Percentiles rank a stretch among this genome's conserved stretches.
These are phyloP conservation scores for Acacia acuminata DNA, from an alignment of 306 rosid genomes.

Conservation along the genomic window DNA sequence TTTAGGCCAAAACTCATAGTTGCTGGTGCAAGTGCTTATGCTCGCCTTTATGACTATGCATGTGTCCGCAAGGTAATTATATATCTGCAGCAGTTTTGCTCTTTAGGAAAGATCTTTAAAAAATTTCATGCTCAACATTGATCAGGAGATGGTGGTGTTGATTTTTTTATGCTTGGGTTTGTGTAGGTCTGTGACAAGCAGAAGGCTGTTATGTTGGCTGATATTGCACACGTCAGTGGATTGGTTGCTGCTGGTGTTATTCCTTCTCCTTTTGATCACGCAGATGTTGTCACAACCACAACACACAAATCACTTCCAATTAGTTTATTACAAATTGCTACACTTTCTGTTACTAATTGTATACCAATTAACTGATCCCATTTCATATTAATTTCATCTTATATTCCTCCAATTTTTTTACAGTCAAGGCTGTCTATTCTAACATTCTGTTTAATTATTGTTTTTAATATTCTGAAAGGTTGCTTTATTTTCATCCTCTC, in stretches of 20 bases:
- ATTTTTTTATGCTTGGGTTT: conserved; percentile 15
- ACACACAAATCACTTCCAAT: conserved; percentile 83
- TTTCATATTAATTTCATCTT: conserved; percentile 38
- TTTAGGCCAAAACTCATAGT: conserved; percentile 96
- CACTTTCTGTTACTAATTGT: conserved; percentile 26
- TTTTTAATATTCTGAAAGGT: too few species aligned
- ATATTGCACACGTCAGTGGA: conserved; percentile 98
- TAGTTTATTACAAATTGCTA: conserved; percentile 37
- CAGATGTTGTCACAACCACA: conserved; percentile 96
- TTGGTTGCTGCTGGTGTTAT: conserved; percentile 96
- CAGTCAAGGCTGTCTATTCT: too few species aligned
- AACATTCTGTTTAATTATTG: too few species aligned
- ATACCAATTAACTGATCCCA: conserved; percentile 30
- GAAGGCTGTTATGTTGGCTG: conserved; percentile 95
- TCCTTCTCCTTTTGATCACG: conserved; percentile 97
- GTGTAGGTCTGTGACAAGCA: conserved; percentile 88
- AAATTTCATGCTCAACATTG: conserved; percentile 12
- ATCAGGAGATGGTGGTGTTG: conserved; percentile 5
- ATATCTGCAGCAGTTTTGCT: neutral
- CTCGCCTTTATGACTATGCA: conserved; percentile 91
- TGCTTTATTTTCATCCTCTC: too few species aligned
- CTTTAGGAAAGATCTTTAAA: neutral
- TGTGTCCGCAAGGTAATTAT: conserved; percentile 82
- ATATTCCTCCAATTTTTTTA: conserved; percentile 7
- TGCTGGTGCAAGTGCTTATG: conserved; percentile 99